Evolutionary conservation across 2,329 filamentous ascomycete genomes (phyloP), one percentile per base, ranked within the genome.

Genomic region (Penicillium digitatum): DNA sequence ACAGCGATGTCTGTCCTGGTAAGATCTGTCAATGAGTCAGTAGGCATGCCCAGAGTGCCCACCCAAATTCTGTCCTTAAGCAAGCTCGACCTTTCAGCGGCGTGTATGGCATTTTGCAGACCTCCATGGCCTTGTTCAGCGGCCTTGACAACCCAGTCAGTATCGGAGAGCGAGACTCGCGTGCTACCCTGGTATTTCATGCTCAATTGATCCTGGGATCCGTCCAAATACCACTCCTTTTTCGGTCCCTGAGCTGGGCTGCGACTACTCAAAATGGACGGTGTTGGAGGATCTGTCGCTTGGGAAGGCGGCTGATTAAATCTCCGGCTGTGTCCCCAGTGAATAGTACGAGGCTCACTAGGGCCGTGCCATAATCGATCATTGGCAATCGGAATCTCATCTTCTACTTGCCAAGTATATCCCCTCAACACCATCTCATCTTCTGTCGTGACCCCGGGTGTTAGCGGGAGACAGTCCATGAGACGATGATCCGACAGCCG

Each of bases 61-160:
- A 96, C 87, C 86, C 89, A 95, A 26, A 86, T 87, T 66, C 90
- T 87, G 52, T 95, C 87, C 16, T 82, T 79, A 5, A 90, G 76
- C 54, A 82, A 80, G 14, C 86, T 87, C 52, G 85, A 83, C 47
- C 88, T 82, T 29, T 84, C 79, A 3, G 89, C 88, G n/a, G 90
- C 89, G 59, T 89, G 84, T 34, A 93, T 84, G 9, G 93, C 92
- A 70, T 96, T 96, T 63, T 88, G 85, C 35, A 97, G 81, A 35
- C 91, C 93, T 16, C 91, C 93, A 68, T 97, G 96, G 56, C 92
- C 92, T 73, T 95, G 90, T 52, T 95, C 87, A 2, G 91, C 89
- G 57, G 87, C 86, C 56, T 90, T 88, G 37, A 96, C 84, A 39
- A 81, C 86, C 88, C 91, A 96, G 53, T 87, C 81, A 24, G 87